A percentile compares a stretch with the other conserved stretches of the same genome.
Conservation (phyloP, 2,329 filamentous ascomycete genomes). For the Lecanosticta acicola region DNA sequence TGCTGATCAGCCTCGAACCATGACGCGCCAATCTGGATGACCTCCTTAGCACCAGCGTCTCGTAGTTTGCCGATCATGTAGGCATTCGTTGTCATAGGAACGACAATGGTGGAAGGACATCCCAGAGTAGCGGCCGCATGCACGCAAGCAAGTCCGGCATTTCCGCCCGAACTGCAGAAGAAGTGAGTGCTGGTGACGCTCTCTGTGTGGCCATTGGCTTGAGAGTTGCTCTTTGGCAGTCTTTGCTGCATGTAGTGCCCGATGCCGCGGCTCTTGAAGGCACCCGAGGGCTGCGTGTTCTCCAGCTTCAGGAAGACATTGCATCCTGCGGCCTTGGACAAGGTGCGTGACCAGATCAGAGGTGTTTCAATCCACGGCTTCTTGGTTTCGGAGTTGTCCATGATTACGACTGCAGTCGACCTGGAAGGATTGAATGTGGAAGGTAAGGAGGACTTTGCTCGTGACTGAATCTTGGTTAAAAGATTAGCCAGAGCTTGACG, state of each 20-base stretch:
- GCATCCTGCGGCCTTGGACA: constrained; percentile 68
- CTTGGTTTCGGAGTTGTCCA: background rate
- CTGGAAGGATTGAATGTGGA: too few relatives aligned
- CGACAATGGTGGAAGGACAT: constrained; percentile 67
- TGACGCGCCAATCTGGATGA: constrained; percentile 62
- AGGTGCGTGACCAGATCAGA: constrained; percentile 58
- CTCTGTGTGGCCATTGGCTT: background rate
- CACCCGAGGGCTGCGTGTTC: constrained; percentile 77
- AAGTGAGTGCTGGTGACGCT: constrained; percentile 51
- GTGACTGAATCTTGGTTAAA: background rate
- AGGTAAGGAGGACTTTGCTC: too few relatives aligned
- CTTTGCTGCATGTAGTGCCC: constrained; percentile 60
- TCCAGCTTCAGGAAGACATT: constrained; percentile 82
- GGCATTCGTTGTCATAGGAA: constrained; percentile 60
- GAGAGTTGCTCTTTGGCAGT: constrained; percentile 26
- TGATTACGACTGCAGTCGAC: too few relatives aligned
- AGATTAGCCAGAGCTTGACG: background rate
- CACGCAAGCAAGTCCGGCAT: constrained; percentile 77
- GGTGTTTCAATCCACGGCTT: constrained; percentile 67
- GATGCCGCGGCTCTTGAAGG: constrained; percentile 75
- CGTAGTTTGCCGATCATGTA: constrained; percentile 68
- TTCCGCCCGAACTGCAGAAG: constrained; percentile 75
- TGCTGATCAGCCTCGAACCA: constrained; percentile 66
- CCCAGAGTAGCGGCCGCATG: constrained; percentile 62
- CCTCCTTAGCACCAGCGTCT: constrained; percentile 59